phyloP scores from a whole-genome alignment of 306 rosid species.

The Begonia peltatifolia region DNA sequence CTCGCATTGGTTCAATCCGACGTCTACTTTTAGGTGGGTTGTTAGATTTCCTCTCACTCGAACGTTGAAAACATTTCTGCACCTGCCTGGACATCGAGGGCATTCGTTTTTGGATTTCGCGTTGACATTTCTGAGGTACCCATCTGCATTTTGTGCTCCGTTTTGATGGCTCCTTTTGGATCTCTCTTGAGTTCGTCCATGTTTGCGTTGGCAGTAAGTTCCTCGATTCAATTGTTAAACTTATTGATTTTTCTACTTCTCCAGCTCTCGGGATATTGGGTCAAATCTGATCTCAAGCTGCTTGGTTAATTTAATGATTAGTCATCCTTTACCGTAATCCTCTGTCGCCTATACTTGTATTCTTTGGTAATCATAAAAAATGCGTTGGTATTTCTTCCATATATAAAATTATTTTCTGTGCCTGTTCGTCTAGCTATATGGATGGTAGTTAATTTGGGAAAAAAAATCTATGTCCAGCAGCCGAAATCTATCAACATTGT shows the following conservation, averaged over 20 bases:
- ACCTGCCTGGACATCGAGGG: slow-evolving; percentile 10
- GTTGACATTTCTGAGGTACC: not conserved
- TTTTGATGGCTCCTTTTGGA: not conserved
- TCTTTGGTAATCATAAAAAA: not conserved
- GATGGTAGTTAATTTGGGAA: no score
- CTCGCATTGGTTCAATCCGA: slow-evolving; percentile 15
- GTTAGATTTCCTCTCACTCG: slow-evolving; percentile 6
- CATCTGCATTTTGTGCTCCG: slow-evolving; percentile 4
- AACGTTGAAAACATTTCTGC: slow-evolving; percentile 5
- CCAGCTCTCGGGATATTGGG: not conserved
- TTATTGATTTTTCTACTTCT: not conserved
- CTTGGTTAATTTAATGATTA: not conserved
- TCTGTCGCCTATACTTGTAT: not conserved
- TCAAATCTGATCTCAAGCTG: slow-evolving; percentile 1
- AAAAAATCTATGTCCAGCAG: no score
- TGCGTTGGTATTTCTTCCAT: no score
- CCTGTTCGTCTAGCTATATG: no score
- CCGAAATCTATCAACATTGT: no score
- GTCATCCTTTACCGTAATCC: not conserved
- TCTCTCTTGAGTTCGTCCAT: not conserved
- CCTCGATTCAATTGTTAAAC: slow-evolving; percentile 3
- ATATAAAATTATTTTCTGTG: no score
- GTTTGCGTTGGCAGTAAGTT: slow-evolving; percentile 4
- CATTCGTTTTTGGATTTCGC: slow-evolving; percentile 1
- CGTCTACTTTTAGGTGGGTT: slow-evolving; percentile 11